Conservation (phyloP, 176 grass and related monocot species). For the Cocos nucifera region DNA sequence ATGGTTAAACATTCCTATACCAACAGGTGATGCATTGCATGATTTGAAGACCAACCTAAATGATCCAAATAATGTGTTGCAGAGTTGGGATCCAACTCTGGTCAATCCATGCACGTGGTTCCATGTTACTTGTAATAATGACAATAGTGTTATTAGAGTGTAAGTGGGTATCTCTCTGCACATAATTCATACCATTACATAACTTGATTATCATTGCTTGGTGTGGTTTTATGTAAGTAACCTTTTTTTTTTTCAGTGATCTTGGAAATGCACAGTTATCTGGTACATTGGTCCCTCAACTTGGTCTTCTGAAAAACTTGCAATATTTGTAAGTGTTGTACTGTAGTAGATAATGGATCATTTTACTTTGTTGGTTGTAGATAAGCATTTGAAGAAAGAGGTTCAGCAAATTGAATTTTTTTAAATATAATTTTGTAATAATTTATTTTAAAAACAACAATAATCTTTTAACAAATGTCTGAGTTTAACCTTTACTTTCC, state of each 20-base stretch:
- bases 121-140: conserved; percentile 96
- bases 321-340: conserved; percentile 79
- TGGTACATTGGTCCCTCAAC: conserved; percentile 77
- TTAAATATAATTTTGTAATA: no score
- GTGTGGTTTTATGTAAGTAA: not conserved
- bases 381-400: no score
- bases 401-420: no score
- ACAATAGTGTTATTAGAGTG: conserved; percentile 99
- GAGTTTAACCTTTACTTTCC: no score
- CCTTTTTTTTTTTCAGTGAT: conserved; percentile 41
- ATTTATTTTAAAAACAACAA: no score
- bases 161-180: conserved; percentile 32
- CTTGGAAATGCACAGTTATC: conserved; percentile 92
- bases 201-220: no score
- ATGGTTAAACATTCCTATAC: conserved; percentile 14
- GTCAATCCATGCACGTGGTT: conserved; percentile 98
- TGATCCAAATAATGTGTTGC: conserved; percentile 95
- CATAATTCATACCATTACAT: not conserved
- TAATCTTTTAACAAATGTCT: no score
- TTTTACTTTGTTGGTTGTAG: no score
- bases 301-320: conserved; percentile 90
- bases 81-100: conserved; percentile 94
- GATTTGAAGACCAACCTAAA: conserved; percentile 70
- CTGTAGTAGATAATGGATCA: not conserved
- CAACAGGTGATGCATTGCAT: conserved; percentile 91